phyloP scores from a whole-genome alignment of 2,329 filamentous ascomycete species.

The Pseudogymnoascus sp. region DNA sequence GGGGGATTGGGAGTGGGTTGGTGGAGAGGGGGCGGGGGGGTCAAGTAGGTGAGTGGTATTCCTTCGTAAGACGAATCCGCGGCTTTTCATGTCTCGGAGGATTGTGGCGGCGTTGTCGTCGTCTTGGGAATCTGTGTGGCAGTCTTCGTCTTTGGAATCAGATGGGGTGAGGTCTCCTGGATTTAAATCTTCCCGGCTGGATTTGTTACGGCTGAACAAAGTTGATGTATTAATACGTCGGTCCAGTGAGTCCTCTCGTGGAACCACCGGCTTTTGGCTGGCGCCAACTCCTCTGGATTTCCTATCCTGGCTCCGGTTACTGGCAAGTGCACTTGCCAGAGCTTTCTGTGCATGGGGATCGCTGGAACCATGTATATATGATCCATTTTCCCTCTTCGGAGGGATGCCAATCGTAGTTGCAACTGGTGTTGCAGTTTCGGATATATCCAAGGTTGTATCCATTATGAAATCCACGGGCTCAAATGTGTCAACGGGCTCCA shows the following conservation, averaged over 20 bases:
- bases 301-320: neutral
- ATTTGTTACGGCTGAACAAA: neutral
- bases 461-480: neutral
- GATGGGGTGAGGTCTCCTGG: neutral
- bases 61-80: slow-evolving; percentile 5
- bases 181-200: neutral
- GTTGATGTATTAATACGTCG: neutral
- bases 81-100: neutral
- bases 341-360: neutral
- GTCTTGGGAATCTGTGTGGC: neutral
- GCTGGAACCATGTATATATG: neutral
- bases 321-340: neutral
- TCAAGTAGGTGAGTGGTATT: neutral
- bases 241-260: neutral
- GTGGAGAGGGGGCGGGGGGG: slow-evolving; percentile 9
- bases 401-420: neutral
- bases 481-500: neutral
- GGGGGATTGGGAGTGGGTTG: slow-evolving; percentile 14
- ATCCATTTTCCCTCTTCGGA: neutral
- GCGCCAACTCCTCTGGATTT: neutral
- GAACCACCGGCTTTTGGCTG: neutral
- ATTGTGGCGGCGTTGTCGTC: neutral
- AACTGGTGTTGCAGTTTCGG: neutral
- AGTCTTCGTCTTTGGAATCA: neutral
- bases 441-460: neutral